Percentiles rank a stretch among this genome's conserved stretches.
These are phyloP conservation scores for Pestalotiopsis sp. DNA, from an alignment of 2,329 filamentous ascomycete genomes.

Conservation along the genomic window DNA sequence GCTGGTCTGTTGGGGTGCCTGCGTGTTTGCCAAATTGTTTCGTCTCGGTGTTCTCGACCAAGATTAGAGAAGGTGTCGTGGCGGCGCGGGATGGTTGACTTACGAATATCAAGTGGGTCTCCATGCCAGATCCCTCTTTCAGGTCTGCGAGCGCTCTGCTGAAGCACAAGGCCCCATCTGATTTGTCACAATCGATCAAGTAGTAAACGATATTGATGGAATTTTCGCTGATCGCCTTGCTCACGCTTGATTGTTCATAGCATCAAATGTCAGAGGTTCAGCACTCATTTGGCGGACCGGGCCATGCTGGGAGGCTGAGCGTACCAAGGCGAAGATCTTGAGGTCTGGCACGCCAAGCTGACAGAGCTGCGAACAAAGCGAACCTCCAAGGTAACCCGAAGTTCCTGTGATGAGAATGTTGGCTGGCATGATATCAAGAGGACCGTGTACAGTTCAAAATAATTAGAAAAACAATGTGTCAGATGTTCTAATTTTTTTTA, in stretches of 20 bases:
- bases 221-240: neutral
- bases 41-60: neutral
- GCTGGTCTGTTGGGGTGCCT: neutral
- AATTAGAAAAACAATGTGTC: too few species aligned
- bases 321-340: neutral
- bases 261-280: neutral
- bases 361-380: neutral
- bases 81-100: neutral
- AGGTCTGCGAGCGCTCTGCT: neutral
- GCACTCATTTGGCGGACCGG: neutral
- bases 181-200: neutral
- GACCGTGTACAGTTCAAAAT: too few species aligned
- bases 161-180: neutral
- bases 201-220: neutral
- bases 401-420: neutral
- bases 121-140: neutral
- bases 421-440: neutral
- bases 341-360: neutral
- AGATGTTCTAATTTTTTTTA: too few species aligned
- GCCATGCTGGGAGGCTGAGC: neutral
- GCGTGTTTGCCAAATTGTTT: neutral
- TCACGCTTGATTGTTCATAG: neutral
- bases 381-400: neutral
- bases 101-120: neutral
- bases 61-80: neutral